A percentile compares a stretch with the other conserved stretches of the same genome.
These are phyloP conservation scores for Naganishia albida DNA, from an alignment of 1,284 basidiomycete genomes.

Conservation along the genomic window DNA sequence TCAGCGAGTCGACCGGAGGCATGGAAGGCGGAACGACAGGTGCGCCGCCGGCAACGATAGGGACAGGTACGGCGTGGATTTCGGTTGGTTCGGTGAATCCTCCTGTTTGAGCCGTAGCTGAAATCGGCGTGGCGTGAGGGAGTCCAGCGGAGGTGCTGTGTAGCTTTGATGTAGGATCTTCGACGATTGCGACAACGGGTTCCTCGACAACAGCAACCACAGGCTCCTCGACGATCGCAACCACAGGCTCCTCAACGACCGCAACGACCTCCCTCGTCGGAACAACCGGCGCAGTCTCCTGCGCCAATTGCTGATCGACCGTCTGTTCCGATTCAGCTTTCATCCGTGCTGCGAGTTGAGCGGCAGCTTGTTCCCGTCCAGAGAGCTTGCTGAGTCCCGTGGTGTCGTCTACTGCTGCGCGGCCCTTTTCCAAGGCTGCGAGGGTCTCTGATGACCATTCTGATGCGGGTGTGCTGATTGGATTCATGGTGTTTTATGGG, in stretches of 20 bases:
- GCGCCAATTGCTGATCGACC: conserved; percentile 10
- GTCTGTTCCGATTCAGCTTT: background rate
- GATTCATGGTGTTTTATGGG: background rate
- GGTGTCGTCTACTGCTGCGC: background rate
- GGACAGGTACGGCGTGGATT: background rate
- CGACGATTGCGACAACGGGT: conserved; percentile 2
- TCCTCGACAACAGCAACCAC: too few relatives aligned
- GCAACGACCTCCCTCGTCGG: background rate
- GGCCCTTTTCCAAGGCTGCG: conserved; percentile 4
- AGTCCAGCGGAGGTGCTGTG: conserved; percentile 5
- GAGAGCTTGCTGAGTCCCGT: conserved; percentile 35
- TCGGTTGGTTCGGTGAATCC: conserved; percentile 15
- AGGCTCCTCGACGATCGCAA: too few relatives aligned
- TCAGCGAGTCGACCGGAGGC: background rate
- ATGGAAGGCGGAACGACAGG: background rate
- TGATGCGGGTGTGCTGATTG: conserved; percentile 4
- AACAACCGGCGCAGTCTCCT: background rate
- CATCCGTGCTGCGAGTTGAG: conserved; percentile 37
- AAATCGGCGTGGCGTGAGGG: conserved; percentile 15
- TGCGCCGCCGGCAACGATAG: background rate
- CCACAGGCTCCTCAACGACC: too few relatives aligned
- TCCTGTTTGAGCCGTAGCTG: conserved; percentile 10
- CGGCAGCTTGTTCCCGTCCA: conserved; percentile 47
- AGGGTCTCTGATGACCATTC: conserved; percentile 10
- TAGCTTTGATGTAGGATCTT: background rate